phyloP scores from a whole-genome alignment of 805 yeast genomes.

The Lipomyces oligophaga region DNA sequence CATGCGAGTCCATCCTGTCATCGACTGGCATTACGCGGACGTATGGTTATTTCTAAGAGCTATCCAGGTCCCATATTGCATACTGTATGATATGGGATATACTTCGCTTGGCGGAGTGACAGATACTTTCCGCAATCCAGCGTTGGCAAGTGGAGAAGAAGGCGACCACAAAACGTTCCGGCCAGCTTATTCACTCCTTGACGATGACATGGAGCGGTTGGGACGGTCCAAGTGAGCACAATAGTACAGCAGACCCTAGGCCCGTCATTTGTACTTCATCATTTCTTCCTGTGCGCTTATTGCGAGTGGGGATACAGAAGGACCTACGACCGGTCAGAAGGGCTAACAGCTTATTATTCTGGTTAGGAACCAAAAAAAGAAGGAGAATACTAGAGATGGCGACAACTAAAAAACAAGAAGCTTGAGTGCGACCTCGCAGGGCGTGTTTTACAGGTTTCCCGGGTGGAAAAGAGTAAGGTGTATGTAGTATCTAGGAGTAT shows the following conservation, averaged over 20 bases:
- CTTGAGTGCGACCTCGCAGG: too few species aligned
- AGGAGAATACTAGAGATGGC: too few species aligned
- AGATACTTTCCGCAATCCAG: slow-evolving; percentile 71
- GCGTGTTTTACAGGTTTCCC: too few species aligned
- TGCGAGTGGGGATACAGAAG: too few species aligned
- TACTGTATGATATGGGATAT: slow-evolving; percentile 75
- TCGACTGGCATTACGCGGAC: slow-evolving; percentile 80
- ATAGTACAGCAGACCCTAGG: too few species aligned
- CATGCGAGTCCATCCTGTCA: slow-evolving; percentile 77
- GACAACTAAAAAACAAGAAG: too few species aligned
- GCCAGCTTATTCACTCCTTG: slow-evolving; percentile 46
- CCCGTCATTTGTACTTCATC: neutral
- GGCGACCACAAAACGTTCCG: slow-evolving; percentile 39
- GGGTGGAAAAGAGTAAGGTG: too few species aligned
- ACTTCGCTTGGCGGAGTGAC: slow-evolving; percentile 83
- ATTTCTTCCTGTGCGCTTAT: neutral
- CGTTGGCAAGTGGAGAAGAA: slow-evolving; percentile 36
- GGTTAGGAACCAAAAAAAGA: too few species aligned
- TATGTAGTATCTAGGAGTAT: too few species aligned
- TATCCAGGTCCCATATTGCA: slow-evolving; percentile 63
- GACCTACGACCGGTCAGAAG: too few species aligned
- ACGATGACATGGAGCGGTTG: slow-evolving; percentile 56
- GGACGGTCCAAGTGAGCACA: slow-evolving; percentile 36
- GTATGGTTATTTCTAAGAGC: slow-evolving; percentile 77
- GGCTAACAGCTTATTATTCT: too few species aligned